These are phyloP conservation scores for Aspergillus jensenii DNA, from an alignment of 2,329 filamentous ascomycete species.

Conservation along the genomic window DNA sequence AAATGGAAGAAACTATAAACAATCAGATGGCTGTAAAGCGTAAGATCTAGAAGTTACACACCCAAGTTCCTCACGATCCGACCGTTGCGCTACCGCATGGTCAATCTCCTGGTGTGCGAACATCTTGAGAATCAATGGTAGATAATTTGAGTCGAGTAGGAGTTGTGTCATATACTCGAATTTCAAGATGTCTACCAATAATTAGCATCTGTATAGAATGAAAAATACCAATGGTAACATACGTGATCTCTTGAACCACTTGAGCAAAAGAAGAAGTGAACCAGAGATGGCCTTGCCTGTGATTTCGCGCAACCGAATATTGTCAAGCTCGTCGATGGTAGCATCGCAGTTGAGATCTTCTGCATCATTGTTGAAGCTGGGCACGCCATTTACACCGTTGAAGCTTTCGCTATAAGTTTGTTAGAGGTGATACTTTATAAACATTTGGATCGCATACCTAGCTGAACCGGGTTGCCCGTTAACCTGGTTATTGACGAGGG, in stretches of 20 bases:
- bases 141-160: slow-evolving; percentile 89
- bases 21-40: slow-evolving; percentile 11
- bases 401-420: slow-evolving; percentile 24
- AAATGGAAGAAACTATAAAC: slow-evolving; percentile 78
- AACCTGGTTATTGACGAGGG: slow-evolving; percentile 68
- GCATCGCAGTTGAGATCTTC: slow-evolving; percentile 33
- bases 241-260: slow-evolving; percentile 97
- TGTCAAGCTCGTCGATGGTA: slow-evolving; percentile 74
- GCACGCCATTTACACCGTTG: slow-evolving; percentile 25
- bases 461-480: slow-evolving; percentile 47
- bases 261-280: slow-evolving; percentile 79
- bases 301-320: slow-evolving; percentile 79
- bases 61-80: slow-evolving; percentile 80
- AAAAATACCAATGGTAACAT: slow-evolving; percentile 41
- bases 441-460: slow-evolving; percentile 42
- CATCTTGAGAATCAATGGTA: slow-evolving; percentile 87
- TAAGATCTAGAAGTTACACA: slow-evolving; percentile 38
- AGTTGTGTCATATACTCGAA: slow-evolving; percentile 95
- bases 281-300: slow-evolving; percentile 90
- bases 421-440: not conserved
- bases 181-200: slow-evolving; percentile 74
- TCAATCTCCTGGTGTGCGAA: slow-evolving; percentile 95
- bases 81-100: slow-evolving; percentile 79
- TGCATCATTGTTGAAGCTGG: slow-evolving; percentile 19
- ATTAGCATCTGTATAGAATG: slow-evolving; percentile 8